These are phyloP conservation scores for Leishmania lainsoni DNA, from an alignment of 208 protist species.

Conservation along the genomic window DNA sequence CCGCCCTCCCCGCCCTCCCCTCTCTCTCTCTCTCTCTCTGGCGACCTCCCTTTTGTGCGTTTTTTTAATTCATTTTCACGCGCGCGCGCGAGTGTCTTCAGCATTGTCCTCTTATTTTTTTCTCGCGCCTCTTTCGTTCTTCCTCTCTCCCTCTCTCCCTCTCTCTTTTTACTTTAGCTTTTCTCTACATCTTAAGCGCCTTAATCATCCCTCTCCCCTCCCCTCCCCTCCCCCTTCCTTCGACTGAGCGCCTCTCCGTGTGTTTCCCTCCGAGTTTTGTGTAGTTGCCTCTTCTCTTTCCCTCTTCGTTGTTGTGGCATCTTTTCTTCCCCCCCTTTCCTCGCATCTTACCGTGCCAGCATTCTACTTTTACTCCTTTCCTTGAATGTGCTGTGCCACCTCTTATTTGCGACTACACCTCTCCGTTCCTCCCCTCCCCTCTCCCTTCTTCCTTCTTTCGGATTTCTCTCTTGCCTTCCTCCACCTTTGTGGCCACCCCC, in stretches of 20 bases:
- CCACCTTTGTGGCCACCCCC: no score
- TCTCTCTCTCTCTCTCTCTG: not conserved
- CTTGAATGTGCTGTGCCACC: not conserved
- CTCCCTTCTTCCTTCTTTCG: not conserved
- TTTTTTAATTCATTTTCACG: not conserved
- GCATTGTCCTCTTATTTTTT: not conserved
- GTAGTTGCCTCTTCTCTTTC: not conserved
- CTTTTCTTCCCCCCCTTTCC: not conserved
- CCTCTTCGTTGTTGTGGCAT: not conserved
- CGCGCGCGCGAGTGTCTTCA: not conserved
- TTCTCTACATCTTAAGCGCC: not conserved
- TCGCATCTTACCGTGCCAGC: not conserved
- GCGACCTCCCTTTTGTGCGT: not conserved
- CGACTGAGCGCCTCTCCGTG: no score
- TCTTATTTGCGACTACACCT: not conserved
- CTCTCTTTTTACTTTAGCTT: not conserved
- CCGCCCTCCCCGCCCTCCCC: no score
- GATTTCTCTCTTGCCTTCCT: no score
- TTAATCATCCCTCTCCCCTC: not conserved
- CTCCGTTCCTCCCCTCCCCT: not conserved
- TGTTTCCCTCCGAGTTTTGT: not conserved
- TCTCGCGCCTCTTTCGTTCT: not conserved
- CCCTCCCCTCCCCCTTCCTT: no score
- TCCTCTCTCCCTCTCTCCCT: not conserved
- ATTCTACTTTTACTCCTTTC: no score